Conservation (phyloP, 768 basidiomycete genomes). For the Amanita muscaria region DNA sequence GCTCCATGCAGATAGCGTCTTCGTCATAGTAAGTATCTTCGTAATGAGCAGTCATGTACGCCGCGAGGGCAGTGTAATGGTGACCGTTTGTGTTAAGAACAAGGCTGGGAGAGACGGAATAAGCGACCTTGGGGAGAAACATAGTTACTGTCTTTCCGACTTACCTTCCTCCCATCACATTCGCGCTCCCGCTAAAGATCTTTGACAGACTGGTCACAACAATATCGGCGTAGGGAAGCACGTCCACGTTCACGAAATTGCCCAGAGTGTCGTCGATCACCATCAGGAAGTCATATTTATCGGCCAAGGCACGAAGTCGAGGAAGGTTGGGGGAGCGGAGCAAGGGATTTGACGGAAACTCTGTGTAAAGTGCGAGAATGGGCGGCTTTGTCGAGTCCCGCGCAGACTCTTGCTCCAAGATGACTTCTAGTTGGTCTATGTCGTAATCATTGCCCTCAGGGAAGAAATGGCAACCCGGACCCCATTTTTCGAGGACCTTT, state of each 20-base stretch:
- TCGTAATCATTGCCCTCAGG: constrained; percentile 73
- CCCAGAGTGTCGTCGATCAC: constrained; percentile 94
- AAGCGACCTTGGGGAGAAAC: background rate
- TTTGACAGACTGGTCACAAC: constrained; percentile 90
- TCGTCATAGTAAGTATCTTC: constrained; percentile 86
- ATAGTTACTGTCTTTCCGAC: constrained; percentile 17
- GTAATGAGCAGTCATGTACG: constrained; percentile 45
- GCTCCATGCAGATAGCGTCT: constrained; percentile 95
- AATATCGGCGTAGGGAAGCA: constrained; percentile 79
- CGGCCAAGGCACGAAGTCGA: constrained; percentile 68
- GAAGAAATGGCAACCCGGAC: constrained; percentile 85
- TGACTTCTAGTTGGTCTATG: constrained; percentile 60
- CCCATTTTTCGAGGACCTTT: constrained; percentile 93
- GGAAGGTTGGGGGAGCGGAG: constrained; percentile 73
- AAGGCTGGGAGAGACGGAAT: constrained; percentile 44
- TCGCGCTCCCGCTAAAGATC: constrained; percentile 88
- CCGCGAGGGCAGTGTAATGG: constrained; percentile 61
- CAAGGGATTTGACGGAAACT: constrained; percentile 94
- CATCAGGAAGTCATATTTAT: constrained; percentile 81
- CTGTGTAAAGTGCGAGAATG: constrained; percentile 76
- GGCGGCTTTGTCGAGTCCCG: constrained; percentile 42
- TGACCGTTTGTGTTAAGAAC: constrained; percentile 78
- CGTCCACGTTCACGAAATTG: constrained; percentile 89
- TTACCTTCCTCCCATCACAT: constrained; percentile 97
- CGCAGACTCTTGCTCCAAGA: constrained; percentile 42